Conservation (phyloP, 257 asterid species). For the Henckelia pumila region DNA sequence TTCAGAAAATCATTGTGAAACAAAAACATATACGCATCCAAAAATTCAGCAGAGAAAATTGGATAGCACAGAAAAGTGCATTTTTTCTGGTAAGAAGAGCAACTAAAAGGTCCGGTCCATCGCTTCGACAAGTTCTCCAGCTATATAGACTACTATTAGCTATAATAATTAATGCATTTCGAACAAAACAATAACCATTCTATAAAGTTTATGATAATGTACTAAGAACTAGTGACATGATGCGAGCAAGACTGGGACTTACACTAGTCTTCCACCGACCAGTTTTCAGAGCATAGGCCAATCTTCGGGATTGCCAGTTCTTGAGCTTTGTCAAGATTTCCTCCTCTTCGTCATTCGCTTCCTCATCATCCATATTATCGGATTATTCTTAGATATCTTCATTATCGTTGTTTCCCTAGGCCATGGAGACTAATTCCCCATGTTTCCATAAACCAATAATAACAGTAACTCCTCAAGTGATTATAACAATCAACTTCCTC, state of each 20-base stretch:
- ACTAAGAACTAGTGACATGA: neutral
- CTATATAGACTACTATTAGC: neutral
- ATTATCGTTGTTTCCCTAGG: conserved; percentile 29
- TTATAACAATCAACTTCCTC: conserved; percentile 26
- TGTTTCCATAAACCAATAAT: conserved; percentile 11
- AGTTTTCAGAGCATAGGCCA: conserved; percentile 77
- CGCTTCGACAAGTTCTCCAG: neutral
- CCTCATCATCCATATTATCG: conserved; percentile 36
- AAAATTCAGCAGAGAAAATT: neutral
- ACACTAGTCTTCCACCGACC: conserved; percentile 94
- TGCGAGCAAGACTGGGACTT: conserved; percentile 28
- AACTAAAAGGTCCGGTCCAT: neutral
- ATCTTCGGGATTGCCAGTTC: conserved; percentile 82
- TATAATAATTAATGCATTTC: neutral
- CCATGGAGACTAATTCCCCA: conserved; percentile 44
- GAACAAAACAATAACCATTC: neutral
- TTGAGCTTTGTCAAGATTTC: conserved; percentile 50
- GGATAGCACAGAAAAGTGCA: neutral
- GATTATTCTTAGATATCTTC: conserved; percentile 37
- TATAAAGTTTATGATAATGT: too few species aligned
- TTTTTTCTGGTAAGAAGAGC: neutral
- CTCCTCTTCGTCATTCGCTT: conserved; percentile 40
- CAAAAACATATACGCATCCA: neutral
- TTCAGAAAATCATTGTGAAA: neutral
- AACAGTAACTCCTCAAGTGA: conserved; percentile 28